phyloP scores from a whole-genome alignment of 352 stramenopile genomes.

The Pythium phragmiticola region DNA sequence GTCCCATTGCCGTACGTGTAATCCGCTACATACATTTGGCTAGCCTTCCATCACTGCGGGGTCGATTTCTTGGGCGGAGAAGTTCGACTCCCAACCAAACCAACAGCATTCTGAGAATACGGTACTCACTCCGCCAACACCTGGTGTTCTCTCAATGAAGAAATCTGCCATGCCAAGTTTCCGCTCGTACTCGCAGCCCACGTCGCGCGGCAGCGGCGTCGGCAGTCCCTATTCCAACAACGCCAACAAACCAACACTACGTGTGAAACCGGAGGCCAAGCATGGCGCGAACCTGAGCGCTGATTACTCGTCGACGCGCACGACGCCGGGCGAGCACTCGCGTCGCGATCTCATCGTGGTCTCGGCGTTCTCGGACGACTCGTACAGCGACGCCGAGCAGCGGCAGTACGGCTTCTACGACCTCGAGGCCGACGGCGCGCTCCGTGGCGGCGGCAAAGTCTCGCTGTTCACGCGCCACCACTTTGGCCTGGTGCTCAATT shows the following conservation, averaged over 20 bases:
- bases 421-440: constrained; percentile 57
- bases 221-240: background rate
- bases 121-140: too few relatives aligned
- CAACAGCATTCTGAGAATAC: too few relatives aligned
- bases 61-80: too few relatives aligned
- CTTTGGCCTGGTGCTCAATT: constrained; percentile 70
- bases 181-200: background rate
- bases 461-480: constrained; percentile 42
- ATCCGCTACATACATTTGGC: too few relatives aligned
- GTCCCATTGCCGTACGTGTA: too few relatives aligned
- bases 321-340: constrained; percentile 21
- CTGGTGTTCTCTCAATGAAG: too few relatives aligned
- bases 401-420: constrained; percentile 61
- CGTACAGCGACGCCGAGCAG: constrained; percentile 31
- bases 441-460: constrained; percentile 55
- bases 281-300: constrained; percentile 13
- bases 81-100: too few relatives aligned
- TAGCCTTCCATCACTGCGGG: too few relatives aligned
- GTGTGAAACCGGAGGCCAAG: constrained; percentile 12
- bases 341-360: constrained; percentile 31
- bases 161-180: background rate
- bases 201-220: background rate
- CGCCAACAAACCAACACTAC: background rate
- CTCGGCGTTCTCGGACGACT: constrained; percentile 31
- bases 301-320: constrained; percentile 15